Evolutionary conservation across 2,329 filamentous ascomycete genomes (phyloP).

Genomic region (Xylaria digitata): DNA sequence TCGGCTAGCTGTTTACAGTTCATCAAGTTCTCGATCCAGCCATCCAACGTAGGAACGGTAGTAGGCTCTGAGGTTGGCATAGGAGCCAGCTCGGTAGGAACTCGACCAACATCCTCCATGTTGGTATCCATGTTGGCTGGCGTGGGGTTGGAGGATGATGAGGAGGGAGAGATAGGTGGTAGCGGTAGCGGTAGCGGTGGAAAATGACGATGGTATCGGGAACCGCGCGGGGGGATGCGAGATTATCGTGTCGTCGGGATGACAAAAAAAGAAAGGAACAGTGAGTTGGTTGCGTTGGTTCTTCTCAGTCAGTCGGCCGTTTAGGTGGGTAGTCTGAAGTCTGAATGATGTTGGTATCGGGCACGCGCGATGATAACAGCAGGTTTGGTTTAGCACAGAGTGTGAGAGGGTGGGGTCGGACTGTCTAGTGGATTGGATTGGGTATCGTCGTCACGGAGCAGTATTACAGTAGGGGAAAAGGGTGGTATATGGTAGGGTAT

Average conservation of each 20-base stretch:
- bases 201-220: constrained; percentile 11
- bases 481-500: background rate
- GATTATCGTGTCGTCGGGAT: background rate
- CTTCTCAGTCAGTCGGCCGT: constrained; percentile 1
- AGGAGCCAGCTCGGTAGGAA: constrained; percentile 81
- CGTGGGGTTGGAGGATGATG: constrained; percentile 15
- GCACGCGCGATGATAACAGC: constrained; percentile 26
- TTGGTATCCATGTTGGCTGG: constrained; percentile 84
- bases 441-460: constrained; percentile 30
- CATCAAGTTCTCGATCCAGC: constrained; percentile 99
- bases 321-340: constrained; percentile 7
- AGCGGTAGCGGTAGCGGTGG: background rate
- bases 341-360: constrained; percentile 22
- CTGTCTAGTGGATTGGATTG: constrained; percentile 23
- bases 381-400: constrained; percentile 9
- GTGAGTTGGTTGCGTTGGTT: constrained; percentile 7
- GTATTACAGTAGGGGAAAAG: background rate
- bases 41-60: constrained; percentile 91
- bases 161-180: background rate
- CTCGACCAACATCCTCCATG: constrained; percentile 97
- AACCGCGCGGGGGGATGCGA: constrained; percentile 4
- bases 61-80: constrained; percentile 78
- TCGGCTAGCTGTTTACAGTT: constrained; percentile 97
- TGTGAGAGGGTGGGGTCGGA: constrained; percentile 25
- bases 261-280: background rate